Percentiles rank a stretch among this genome's conserved stretches.
phyloP scores from a whole-genome alignment of 108 stramenopile species.

The Cylindrotheca closterium region DNA sequence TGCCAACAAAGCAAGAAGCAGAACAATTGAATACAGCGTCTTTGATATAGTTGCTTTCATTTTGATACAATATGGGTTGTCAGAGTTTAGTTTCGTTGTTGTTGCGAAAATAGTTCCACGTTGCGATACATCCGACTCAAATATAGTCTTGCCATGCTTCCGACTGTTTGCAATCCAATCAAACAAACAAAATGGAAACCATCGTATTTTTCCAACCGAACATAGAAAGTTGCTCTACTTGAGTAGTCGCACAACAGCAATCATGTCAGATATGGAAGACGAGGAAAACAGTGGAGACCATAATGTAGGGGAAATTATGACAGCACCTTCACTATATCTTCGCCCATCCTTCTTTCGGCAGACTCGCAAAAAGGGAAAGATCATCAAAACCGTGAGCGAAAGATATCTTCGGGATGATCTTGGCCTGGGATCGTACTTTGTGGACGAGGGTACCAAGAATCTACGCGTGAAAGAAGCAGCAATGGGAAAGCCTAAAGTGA shows the following conservation, averaged over 20 bases:
- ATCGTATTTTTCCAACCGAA: no score
- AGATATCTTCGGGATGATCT: constrained; percentile 85
- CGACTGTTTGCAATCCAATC: no score
- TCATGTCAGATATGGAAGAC: constrained; percentile 6
- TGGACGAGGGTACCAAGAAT: constrained; percentile 17
- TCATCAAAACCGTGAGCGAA: constrained; percentile 73
- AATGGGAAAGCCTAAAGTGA: constrained; percentile 55
- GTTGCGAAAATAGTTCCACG: not conserved
- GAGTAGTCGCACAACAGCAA: no score
- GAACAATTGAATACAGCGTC: not conserved
- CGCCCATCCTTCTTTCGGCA: constrained; percentile 45
- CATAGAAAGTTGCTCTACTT: no score
- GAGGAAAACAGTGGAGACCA: constrained; percentile 12
- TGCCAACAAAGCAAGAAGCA: not conserved
- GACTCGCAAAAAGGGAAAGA: constrained; percentile 71
- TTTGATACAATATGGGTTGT: not conserved
- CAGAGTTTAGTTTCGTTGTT: not conserved
- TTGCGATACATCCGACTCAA: not conserved
- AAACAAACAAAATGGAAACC: no score
- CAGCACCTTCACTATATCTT: constrained; percentile 46
- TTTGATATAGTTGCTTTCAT: not conserved
- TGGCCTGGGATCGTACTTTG: constrained; percentile 66
- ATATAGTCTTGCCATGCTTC: not conserved
- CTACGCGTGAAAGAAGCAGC: constrained; percentile 54
- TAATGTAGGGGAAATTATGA: constrained; percentile 17